Evolutionary conservation across 2,329 filamentous ascomycete genomes (phyloP), one percentile per base, ranked within the genome.

Genomic region (Westerdykella ornata): DNA sequence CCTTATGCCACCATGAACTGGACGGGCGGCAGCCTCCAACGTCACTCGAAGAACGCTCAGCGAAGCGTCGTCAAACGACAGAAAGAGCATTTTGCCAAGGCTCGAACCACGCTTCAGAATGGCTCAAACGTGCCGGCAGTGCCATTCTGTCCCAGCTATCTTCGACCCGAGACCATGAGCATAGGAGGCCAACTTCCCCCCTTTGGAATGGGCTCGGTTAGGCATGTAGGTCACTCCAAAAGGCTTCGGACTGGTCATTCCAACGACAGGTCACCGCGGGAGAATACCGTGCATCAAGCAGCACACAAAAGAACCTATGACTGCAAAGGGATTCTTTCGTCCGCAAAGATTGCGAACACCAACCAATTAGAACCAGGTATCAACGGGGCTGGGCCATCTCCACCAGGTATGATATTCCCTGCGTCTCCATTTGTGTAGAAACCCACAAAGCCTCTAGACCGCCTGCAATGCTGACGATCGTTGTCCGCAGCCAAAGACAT

Each of bases 81-180:
- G 49, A 72, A 66, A 50, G 65, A 68, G 14, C 66, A 72, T 48
- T 74, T 74, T 44, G 70, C 70, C 4, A 67, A 60, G 46, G 60
- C 56, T 14, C 64, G 68, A 19, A 54, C 55, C 6, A 52, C 56
- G 30, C 48, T 60, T n/a, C 58, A 60, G 36, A 54, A 58, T 41
- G 44, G 39, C 13, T 11, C 42, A 33, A 42, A 41, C 13, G 43
- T 47, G 20, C 38, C 34, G 37, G 34, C 31, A 8, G 38, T 47
- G 6, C 51, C 57, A 5, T 61, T 62, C 42, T 47, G 39, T 28
- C 59, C 58, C 4, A 52, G 44, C 33, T 61, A 53, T 36, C 38
- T 62, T 11, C 42, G 45, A 12, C 45, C 49, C 14, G 46, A 52
- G 1, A 33, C 26, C 17, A 17, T 30, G 19, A 45, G 37, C n/a